Conservation (phyloP, 352 stramenopile species). For the Phytophthora pini region DNA sequence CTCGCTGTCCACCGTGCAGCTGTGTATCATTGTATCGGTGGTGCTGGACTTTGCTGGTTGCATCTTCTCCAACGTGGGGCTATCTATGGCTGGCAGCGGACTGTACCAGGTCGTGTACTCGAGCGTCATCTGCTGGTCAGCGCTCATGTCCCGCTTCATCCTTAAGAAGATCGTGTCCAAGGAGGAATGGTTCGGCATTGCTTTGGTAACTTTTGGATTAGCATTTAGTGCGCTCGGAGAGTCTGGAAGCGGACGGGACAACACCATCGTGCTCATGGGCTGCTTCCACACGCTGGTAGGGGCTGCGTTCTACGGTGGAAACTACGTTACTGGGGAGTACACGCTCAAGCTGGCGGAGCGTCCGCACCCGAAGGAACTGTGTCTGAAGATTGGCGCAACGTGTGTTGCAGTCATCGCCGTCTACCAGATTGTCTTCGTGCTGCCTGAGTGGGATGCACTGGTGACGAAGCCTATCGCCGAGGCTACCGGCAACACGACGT, state of each 20-base stretch:
- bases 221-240: constrained; percentile 83
- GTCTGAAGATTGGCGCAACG: constrained; percentile 76
- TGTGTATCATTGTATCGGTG: constrained; percentile 72
- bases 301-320: constrained; percentile 84
- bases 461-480: constrained; percentile 82
- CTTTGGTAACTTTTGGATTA: constrained; percentile 83
- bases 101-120: constrained; percentile 89
- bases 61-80: constrained; percentile 85
- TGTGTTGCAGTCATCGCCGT: constrained; percentile 80
- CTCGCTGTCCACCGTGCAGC: constrained; percentile 62
- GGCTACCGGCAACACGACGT: constrained; percentile 63
- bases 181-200: constrained; percentile 85
- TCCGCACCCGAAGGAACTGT: constrained; percentile 78
- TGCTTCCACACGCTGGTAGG: constrained; percentile 85
- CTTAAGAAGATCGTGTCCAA: constrained; percentile 76
- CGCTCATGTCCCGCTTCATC: constrained; percentile 77
- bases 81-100: constrained; percentile 84
- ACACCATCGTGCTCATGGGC: constrained; percentile 82
- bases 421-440: constrained; percentile 85
- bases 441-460: constrained; percentile 76
- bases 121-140: constrained; percentile 89
- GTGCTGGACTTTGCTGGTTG: constrained; percentile 85
- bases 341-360: constrained; percentile 81
- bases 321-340: constrained; percentile 88
- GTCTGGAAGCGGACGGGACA: constrained; percentile 65